Conservation (phyloP, 805 yeast species). For the Wickerhamiella vanderwaltii region DNA sequence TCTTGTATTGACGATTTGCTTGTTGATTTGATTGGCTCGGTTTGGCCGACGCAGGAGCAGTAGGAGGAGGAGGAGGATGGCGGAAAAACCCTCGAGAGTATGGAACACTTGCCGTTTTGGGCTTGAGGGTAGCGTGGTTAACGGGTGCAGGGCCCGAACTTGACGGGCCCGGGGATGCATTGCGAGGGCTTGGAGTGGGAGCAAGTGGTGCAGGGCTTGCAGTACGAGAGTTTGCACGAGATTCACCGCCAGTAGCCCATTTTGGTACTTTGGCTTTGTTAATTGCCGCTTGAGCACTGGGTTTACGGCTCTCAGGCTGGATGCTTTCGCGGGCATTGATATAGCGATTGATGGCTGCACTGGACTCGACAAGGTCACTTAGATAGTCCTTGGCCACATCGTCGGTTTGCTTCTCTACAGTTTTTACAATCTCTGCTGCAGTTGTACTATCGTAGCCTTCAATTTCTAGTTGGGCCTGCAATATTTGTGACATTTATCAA, state of each 20-base stretch:
- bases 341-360: slow-evolving; percentile 14
- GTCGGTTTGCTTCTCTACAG: slow-evolving; percentile 15
- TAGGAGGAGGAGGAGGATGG: neutral
- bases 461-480: slow-evolving; percentile 14
- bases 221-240: neutral
- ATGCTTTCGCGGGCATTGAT: slow-evolving; percentile 9
- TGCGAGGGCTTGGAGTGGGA: neutral
- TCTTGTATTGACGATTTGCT: slow-evolving; percentile 28
- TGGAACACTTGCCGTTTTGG: neutral
- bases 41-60: neutral
- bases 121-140: neutral
- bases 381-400: slow-evolving; percentile 19
- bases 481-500: slow-evolving; percentile 5
- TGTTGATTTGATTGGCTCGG: neutral
- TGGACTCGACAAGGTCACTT: slow-evolving; percentile 13
- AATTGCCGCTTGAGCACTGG: slow-evolving; percentile 9
- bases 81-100: slow-evolving; percentile 4
- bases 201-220: neutral
- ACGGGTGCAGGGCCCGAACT: neutral
- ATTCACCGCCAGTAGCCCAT: neutral
- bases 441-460: slow-evolving; percentile 21
- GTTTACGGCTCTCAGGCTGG: slow-evolving; percentile 6
- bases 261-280: slow-evolving; percentile 3
- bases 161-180: neutral
- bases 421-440: slow-evolving; percentile 17